phyloP scores from a whole-genome alignment of 495 filamentous ascomycete species.

The Margaritispora aquatica region DNA sequence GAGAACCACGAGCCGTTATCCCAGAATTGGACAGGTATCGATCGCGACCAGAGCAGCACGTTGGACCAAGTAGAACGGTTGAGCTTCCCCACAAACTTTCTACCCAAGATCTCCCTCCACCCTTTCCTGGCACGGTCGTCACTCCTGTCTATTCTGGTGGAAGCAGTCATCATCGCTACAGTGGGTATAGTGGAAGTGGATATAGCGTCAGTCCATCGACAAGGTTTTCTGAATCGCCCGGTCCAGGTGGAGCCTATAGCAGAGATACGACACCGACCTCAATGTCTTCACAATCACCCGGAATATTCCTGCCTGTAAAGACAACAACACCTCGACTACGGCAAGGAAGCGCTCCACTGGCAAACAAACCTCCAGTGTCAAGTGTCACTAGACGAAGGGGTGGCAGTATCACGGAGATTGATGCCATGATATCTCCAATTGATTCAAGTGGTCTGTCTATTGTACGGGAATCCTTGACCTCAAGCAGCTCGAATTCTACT shows the following conservation, averaged over 20 bases:
- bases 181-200: slow-evolving; percentile 30
- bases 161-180: slow-evolving; percentile 42
- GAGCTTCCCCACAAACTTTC: slow-evolving; percentile 40
- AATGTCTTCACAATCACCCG: slow-evolving; percentile 90
- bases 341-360: slow-evolving; percentile 55
- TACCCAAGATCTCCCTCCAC: slow-evolving; percentile 57
- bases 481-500: slow-evolving; percentile 55
- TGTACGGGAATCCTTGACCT: slow-evolving; percentile 57
- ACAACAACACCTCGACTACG: slow-evolving; percentile 43
- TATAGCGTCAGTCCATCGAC: slow-evolving; percentile 87
- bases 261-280: slow-evolving; percentile 93
- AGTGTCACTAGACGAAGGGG: slow-evolving; percentile 54
- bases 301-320: slow-evolving; percentile 56
- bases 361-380: slow-evolving; percentile 61
- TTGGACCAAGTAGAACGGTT: slow-evolving; percentile 20
- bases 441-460: slow-evolving; percentile 53
- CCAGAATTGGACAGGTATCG: slow-evolving; percentile 51
- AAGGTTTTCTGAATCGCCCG: slow-evolving; percentile 85
- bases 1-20: slow-evolving; percentile 35
- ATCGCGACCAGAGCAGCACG: slow-evolving; percentile 24
- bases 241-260: slow-evolving; percentile 65
- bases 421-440: slow-evolving; percentile 31
- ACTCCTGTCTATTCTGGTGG: slow-evolving; percentile 22
- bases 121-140: slow-evolving; percentile 55
- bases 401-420: slow-evolving; percentile 46